These are phyloP conservation scores for Russula emetica DNA, from an alignment of 768 basidiomycete genomes.

Conservation along the genomic window DNA sequence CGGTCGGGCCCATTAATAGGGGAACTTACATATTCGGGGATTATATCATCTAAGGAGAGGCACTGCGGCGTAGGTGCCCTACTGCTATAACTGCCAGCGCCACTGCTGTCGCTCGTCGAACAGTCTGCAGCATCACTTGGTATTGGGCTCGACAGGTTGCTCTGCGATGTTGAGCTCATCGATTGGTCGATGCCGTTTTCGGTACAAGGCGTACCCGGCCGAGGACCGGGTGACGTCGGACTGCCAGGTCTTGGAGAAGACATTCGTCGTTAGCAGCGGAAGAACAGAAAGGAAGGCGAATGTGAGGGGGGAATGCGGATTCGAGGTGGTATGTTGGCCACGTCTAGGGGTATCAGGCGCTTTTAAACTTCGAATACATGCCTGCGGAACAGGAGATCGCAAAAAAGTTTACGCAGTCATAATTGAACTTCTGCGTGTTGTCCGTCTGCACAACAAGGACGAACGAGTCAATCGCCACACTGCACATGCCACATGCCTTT, in stretches of 20 bases:
- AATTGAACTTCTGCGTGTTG: neutral
- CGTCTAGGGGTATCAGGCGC: neutral
- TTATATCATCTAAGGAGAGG: neutral
- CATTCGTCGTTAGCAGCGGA: neutral
- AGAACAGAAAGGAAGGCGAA: neutral
- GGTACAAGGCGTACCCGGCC: neutral
- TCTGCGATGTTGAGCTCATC: neutral
- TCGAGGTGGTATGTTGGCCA: neutral
- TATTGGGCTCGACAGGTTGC: neutral
- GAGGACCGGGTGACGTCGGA: neutral
- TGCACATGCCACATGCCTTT: conserved; percentile 4
- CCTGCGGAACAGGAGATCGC: neutral
- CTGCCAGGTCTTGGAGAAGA: neutral
- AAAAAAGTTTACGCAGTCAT: neutral
- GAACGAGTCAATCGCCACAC: conserved; percentile 14
- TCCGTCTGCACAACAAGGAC: conserved; percentile 14
- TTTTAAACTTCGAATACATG: neutral
- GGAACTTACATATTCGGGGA: conserved; percentile 1
- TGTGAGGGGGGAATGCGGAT: neutral
- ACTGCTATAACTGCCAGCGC: neutral
- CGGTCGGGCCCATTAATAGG: neutral
- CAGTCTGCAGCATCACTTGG: neutral
- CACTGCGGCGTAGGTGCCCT: conserved; percentile 9
- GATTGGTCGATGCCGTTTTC: neutral
- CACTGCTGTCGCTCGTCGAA: conserved; percentile 3